These are phyloP conservation scores for Ramaria sp. DNA, from an alignment of 768 basidiomycete genomes.

Conservation along the genomic window DNA sequence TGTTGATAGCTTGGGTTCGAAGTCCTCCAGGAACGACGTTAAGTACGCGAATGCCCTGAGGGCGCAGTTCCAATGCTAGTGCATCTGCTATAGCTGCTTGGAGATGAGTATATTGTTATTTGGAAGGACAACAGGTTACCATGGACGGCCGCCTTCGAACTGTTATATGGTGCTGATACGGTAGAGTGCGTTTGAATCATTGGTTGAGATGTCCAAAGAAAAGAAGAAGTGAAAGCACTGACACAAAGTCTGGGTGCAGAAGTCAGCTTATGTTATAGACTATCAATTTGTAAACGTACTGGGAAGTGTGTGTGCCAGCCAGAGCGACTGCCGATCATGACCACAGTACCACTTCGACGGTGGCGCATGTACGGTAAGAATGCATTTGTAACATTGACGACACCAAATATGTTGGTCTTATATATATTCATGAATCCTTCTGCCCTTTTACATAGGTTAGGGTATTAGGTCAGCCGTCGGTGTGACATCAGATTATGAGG, in stretches of 20 bases:
- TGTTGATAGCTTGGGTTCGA: constrained; percentile 47
- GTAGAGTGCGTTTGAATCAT: neutral
- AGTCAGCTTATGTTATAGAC: no score
- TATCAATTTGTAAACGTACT: neutral
- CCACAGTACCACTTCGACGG: constrained; percentile 32
- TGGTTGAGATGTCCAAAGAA: neutral
- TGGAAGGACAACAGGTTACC: constrained; percentile 27
- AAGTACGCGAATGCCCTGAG: constrained; percentile 44
- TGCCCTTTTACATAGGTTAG: constrained; percentile 14
- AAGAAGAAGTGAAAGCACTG: neutral
- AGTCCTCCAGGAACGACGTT: constrained; percentile 52
- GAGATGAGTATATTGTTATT: neutral
- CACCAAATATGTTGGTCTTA: constrained; percentile 34
- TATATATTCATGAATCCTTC: constrained; percentile 27
- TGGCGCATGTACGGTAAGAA: constrained; percentile 41
- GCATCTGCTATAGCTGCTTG: constrained; percentile 43
- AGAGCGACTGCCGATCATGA: constrained; percentile 46
- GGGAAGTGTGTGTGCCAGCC: constrained; percentile 28
- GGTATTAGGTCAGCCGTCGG: neutral
- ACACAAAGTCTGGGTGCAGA: neutral
- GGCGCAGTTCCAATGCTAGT: constrained; percentile 41
- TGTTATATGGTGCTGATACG: constrained; percentile 31
- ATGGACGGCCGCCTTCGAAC: constrained; percentile 53
- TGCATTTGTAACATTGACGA: constrained; percentile 43
- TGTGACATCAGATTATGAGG: neutral